Conservation (phyloP, 2,329 filamentous ascomycete genomes). For the Didymella arachidicola region DNA sequence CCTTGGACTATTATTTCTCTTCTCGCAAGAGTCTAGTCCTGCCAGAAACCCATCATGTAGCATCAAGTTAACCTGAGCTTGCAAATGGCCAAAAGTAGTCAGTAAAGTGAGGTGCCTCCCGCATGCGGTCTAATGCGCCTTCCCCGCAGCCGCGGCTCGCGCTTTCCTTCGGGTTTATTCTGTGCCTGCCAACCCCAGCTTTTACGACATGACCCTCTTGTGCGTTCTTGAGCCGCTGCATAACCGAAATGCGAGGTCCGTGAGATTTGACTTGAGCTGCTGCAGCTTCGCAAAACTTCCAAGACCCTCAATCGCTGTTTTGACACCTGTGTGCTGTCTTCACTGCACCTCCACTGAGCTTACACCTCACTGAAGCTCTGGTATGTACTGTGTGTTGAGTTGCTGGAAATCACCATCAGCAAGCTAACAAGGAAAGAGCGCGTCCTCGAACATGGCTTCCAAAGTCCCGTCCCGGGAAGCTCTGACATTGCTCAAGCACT, state of each 20-base stretch:
- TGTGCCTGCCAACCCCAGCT: slow-evolving; percentile 20
- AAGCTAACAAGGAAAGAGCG: slow-evolving; percentile 22
- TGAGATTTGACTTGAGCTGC: slow-evolving; percentile 13
- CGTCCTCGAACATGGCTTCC: slow-evolving; percentile 38
- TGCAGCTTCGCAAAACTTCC: slow-evolving; percentile 3
- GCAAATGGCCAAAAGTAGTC: not conserved
- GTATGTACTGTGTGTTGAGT: slow-evolving; percentile 3
- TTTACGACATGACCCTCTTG: slow-evolving; percentile 18
- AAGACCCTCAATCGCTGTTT: not conserved
- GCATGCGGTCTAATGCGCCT: slow-evolving; percentile 9
- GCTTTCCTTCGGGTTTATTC: slow-evolving; percentile 20
- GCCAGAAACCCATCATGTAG: not conserved
- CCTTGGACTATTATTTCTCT: not conserved
- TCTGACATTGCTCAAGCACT: slow-evolving; percentile 43
- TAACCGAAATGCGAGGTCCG: slow-evolving; percentile 19
- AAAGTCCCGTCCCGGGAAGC: slow-evolving; percentile 48
- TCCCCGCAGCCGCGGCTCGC: slow-evolving; percentile 22
- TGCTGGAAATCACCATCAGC: not conserved
- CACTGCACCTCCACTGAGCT: not conserved
- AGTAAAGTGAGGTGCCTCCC: slow-evolving; percentile 8
- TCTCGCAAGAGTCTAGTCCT: not conserved
- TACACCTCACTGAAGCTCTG: not conserved
- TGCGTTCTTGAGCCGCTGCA: slow-evolving; percentile 21
- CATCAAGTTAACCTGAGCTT: not conserved
- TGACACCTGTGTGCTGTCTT: not conserved